Evolutionary conservation across 129 eudicot genomes (phyloP).

Genomic region (Centaurea solstitialis): DNA sequence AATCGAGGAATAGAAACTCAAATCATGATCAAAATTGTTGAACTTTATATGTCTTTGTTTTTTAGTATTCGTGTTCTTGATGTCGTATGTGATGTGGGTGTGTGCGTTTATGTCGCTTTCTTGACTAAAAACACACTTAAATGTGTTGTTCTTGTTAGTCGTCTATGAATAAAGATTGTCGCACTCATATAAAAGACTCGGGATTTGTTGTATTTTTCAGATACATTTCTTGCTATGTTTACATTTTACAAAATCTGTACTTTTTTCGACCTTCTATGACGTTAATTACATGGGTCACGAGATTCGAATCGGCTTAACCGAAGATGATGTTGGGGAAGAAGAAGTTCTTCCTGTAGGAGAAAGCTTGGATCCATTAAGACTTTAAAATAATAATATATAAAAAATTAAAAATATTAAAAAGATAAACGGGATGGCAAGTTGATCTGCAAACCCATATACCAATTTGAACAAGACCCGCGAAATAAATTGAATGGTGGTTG

Average conservation of each 20-base stretch:
- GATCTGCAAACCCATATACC: too few relatives aligned
- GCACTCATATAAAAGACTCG: not conserved
- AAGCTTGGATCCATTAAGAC: slow-evolving; percentile 33
- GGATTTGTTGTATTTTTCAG: not conserved
- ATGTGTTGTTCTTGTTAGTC: slow-evolving; percentile 10
- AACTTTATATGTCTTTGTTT: not conserved
- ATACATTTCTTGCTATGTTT: slow-evolving; percentile 9
- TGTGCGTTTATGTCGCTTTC: not conserved
- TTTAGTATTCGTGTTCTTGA: not conserved
- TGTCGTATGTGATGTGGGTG: not conserved
- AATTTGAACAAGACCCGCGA: too few relatives aligned
- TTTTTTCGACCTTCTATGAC: not conserved
- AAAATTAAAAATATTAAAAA: too few relatives aligned
- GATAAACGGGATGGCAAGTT: too few relatives aligned
- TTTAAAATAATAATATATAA: too few relatives aligned
- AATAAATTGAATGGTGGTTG: too few relatives aligned
- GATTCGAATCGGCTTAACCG: slow-evolving; percentile 10
- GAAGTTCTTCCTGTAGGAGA: slow-evolving; percentile 36
- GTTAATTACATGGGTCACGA: not conserved
- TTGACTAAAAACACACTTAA: not conserved
- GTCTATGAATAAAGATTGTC: not conserved
- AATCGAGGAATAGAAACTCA: slow-evolving; percentile 12
- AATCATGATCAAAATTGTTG: not conserved
- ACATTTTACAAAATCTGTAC: not conserved
- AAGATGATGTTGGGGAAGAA: slow-evolving; percentile 39